phyloP scores from a whole-genome alignment of 352 stramenopile genomes.

The Phytophthora tentaculata region DNA sequence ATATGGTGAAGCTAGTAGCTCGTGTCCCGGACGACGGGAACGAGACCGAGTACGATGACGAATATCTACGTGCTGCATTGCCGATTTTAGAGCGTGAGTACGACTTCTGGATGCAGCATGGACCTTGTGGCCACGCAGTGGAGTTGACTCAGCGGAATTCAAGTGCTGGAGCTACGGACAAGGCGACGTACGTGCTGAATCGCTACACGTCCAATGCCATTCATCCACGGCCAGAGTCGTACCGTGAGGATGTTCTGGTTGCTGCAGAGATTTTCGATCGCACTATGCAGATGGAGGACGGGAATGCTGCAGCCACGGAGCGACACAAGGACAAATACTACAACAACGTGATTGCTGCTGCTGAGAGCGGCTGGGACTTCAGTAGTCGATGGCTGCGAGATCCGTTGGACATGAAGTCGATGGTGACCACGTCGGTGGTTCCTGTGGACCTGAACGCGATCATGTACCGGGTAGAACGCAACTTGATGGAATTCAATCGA shows the following conservation, averaged over 20 bases:
- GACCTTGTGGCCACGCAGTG: slow-evolving; percentile 64
- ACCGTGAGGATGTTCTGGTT: slow-evolving; percentile 79
- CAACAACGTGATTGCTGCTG: slow-evolving; percentile 82
- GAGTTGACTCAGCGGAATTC: slow-evolving; percentile 44
- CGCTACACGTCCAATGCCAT: slow-evolving; percentile 80
- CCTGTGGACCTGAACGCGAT: slow-evolving; percentile 89
- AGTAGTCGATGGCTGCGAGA: slow-evolving; percentile 84
- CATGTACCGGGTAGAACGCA: slow-evolving; percentile 80
- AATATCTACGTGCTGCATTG: slow-evolving; percentile 59
- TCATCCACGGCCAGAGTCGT: slow-evolving; percentile 86
- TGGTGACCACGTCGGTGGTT: slow-evolving; percentile 71
- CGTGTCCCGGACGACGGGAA: slow-evolving; percentile 39
- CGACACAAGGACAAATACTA: slow-evolving; percentile 78
- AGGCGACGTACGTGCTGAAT: slow-evolving; percentile 64
- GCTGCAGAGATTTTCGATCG: slow-evolving; percentile 69
- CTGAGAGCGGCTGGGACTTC: slow-evolving; percentile 93
- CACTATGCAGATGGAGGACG: slow-evolving; percentile 35
- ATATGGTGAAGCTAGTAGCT: slow-evolving; percentile 81
- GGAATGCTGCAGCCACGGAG: slow-evolving; percentile 44
- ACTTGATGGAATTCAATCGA: slow-evolving; percentile 70
- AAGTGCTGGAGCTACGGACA: slow-evolving; percentile 7
- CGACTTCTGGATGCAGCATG: slow-evolving; percentile 84
- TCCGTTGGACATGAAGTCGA: slow-evolving; percentile 69
- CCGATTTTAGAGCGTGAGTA: slow-evolving; percentile 85
- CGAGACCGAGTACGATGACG: slow-evolving; percentile 53